phyloP scores from a whole-genome alignment of 805 yeast genomes.

The Candida qinlingensis region DNA sequence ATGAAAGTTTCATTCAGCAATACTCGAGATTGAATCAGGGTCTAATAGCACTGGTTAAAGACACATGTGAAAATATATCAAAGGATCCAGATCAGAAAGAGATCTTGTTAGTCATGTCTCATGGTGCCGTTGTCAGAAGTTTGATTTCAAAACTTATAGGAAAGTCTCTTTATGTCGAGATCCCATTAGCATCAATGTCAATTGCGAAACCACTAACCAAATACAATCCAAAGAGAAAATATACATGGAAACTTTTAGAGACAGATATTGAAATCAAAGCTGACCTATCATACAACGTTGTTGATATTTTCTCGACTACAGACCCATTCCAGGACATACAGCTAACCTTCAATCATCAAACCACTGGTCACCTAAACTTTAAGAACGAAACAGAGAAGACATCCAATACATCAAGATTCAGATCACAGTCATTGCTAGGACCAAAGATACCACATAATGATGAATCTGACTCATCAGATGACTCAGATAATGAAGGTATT shows the following conservation, averaged over 20 bases:
- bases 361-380: conserved; percentile 17
- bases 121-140: conserved; percentile 39
- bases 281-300: conserved; percentile 7
- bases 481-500: conserved; percentile 24
- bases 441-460: conserved; percentile 8
- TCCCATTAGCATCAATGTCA: conserved; percentile 32
- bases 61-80: conserved; percentile 23
- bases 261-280: conserved; percentile 23
- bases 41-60: conserved; percentile 29
- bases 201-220: conserved; percentile 17
- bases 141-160: conserved; percentile 33
- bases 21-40: conserved; percentile 32
- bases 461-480: conserved; percentile 12
- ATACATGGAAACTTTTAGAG: conserved; percentile 20
- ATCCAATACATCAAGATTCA: conserved; percentile 12
- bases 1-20: conserved; percentile 34
- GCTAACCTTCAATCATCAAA: conserved; percentile 16
- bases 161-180: conserved; percentile 34
- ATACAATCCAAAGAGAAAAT: conserved; percentile 2
- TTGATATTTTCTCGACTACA: conserved; percentile 15
- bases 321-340: conserved; percentile 24
- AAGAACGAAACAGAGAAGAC: conserved; percentile 13
- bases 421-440: conserved; percentile 20
- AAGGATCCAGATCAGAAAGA: conserved; percentile 25
- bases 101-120: conserved; percentile 33